These are phyloP conservation scores for Ophiostoma piceae DNA, from an alignment of 2,329 filamentous ascomycete genomes.

Conservation along the genomic window DNA sequence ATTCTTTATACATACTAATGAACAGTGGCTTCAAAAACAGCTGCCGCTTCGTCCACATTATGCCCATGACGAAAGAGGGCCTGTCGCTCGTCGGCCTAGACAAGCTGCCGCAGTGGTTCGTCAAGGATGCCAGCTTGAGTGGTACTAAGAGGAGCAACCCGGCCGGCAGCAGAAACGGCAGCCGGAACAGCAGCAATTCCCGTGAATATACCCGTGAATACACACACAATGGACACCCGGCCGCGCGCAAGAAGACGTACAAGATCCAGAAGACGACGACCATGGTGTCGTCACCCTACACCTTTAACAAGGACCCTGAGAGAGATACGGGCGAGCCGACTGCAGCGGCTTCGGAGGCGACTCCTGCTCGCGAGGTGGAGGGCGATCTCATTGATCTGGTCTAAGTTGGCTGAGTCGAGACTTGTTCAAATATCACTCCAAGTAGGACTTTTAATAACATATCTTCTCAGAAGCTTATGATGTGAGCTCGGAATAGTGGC, in stretches of 20 bases:
- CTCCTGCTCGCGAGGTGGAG: background rate
- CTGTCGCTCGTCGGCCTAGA: conserved; percentile 41
- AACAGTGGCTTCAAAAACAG: conserved; percentile 38
- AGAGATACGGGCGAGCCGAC: background rate
- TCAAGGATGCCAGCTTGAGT: background rate
- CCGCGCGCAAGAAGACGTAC: background rate
- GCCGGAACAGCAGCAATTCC: background rate
- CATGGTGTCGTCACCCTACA: background rate
- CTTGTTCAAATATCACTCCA: background rate
- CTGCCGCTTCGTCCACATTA: conserved; percentile 44
- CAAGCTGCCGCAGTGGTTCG: conserved; percentile 43
- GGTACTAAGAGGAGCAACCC: background rate
- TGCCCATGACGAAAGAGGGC: conserved; percentile 42
- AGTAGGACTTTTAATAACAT: background rate
- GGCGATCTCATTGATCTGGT: background rate
- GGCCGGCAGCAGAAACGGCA: background rate
- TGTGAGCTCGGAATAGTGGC: too few relatives aligned
- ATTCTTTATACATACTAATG: background rate
- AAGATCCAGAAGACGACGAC: background rate
- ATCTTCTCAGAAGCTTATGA: too few relatives aligned
- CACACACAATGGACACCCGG: background rate
- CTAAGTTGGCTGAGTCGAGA: background rate
- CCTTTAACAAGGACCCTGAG: background rate
- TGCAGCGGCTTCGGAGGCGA: background rate
- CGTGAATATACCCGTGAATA: background rate